Percentiles rank a stretch among this genome's conserved stretches.
phyloP scores from a whole-genome alignment of 345 rosid genomes.

The Eucalyptus fibrosa region DNA sequence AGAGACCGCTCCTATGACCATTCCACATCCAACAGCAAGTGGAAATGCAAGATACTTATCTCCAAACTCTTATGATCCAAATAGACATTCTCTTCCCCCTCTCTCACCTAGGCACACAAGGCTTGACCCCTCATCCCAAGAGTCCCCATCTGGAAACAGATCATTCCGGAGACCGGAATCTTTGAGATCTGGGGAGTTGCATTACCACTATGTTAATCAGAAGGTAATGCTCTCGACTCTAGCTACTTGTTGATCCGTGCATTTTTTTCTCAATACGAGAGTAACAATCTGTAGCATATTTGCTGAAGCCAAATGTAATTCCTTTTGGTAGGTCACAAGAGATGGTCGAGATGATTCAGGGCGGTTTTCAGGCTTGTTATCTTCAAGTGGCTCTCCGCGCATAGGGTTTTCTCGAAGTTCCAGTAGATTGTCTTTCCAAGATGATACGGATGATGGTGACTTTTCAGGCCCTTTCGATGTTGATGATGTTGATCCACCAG shows the following conservation, averaged over 20 bases:
- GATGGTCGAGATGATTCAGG: slow-evolving; percentile 80
- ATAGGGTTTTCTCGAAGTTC: slow-evolving; percentile 78
- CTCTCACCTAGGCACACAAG: slow-evolving; percentile 64
- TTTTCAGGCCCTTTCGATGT: slow-evolving; percentile 86
- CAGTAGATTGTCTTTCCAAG: slow-evolving; percentile 75
- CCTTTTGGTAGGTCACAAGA: slow-evolving; percentile 31
- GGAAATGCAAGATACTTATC: slow-evolving; percentile 42
- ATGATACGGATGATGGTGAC: slow-evolving; percentile 68
- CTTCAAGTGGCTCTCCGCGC: slow-evolving; percentile 80
- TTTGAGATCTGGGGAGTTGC: slow-evolving; percentile 53
- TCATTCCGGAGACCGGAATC: slow-evolving; percentile 37
- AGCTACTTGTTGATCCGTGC: neutral
- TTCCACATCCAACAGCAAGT: slow-evolving; percentile 41
- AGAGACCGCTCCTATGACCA: slow-evolving; percentile 78
- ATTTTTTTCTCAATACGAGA: neutral
- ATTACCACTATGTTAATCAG: slow-evolving; percentile 48
- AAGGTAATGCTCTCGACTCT: slow-evolving; percentile 30
- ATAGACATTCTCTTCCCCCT: slow-evolving; percentile 74
- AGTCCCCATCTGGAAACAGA: slow-evolving; percentile 61
- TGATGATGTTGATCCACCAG: slow-evolving; percentile 65
- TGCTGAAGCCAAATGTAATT: neutral
- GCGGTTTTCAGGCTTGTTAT: slow-evolving; percentile 70
- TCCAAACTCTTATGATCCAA: slow-evolving; percentile 75
- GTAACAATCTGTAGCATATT: neutral
- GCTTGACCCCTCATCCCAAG: slow-evolving; percentile 68